A percentile compares a stretch with the other conserved stretches of the same genome.
These are phyloP conservation scores for Crithidia brevicula DNA, from an alignment of 208 protist species.

Conservation along the genomic window DNA sequence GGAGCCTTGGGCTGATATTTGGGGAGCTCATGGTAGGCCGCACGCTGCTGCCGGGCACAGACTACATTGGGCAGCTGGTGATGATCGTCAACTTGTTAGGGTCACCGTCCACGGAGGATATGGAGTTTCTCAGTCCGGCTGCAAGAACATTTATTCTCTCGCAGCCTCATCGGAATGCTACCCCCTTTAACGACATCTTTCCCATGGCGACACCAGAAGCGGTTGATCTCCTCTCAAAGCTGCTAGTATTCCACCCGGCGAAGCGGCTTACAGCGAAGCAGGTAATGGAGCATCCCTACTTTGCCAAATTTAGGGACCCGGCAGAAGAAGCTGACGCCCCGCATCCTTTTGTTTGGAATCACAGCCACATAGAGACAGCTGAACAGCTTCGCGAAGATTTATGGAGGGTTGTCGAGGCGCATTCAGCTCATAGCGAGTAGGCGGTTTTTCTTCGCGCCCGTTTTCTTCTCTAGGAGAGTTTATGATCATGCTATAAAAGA, in stretches of 20 bases:
- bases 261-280: slow-evolving; percentile 94
- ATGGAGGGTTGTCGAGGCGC: slow-evolving; percentile 70
- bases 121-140: slow-evolving; percentile 89
- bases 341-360: slow-evolving; percentile 78
- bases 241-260: slow-evolving; percentile 97
- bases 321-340: slow-evolving; percentile 72
- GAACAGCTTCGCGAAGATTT: slow-evolving; percentile 79
- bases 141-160: slow-evolving; percentile 73
- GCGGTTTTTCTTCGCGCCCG: slow-evolving; percentile 13
- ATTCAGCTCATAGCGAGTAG: slow-evolving; percentile 39
- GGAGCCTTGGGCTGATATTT: slow-evolving; percentile 98
- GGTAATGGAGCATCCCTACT: slow-evolving; percentile 95
- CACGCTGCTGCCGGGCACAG: slow-evolving; percentile 94
- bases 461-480: slow-evolving; percentile 18
- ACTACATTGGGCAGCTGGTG: slow-evolving; percentile 88
- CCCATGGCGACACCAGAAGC: slow-evolving; percentile 94
- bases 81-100: slow-evolving; percentile 88
- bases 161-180: slow-evolving; percentile 49
- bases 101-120: slow-evolving; percentile 72
- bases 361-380: slow-evolving; percentile 60
- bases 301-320: slow-evolving; percentile 89
- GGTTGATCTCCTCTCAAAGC: slow-evolving; percentile 92
- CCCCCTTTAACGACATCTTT: slow-evolving; percentile 85
- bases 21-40: slow-evolving; percentile 98
- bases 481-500: neutral